A percentile compares a stretch with the other conserved stretches of the same genome.
Conservation (phyloP, 2,329 filamentous ascomycete genomes). For the Xylaria arbuscula region DNA sequence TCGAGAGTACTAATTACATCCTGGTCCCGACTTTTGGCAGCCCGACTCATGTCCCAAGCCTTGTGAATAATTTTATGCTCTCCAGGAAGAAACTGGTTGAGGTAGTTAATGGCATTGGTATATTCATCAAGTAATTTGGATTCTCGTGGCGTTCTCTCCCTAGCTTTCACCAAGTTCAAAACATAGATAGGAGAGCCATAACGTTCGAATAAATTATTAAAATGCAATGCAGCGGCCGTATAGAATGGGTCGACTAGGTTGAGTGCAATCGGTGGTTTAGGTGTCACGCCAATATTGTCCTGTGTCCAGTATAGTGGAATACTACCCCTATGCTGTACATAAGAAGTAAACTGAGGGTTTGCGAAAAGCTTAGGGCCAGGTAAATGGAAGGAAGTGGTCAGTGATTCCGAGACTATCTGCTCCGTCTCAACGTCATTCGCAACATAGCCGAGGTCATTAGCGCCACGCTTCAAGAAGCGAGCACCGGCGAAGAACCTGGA, state of each 20-base stretch:
- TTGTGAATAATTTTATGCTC: slow-evolving; percentile 91
- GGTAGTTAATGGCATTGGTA: slow-evolving; percentile 85
- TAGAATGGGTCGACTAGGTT: slow-evolving; percentile 98
- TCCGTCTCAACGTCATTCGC: slow-evolving; percentile 99
- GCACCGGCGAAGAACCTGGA: slow-evolving; percentile 95
- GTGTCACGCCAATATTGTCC: slow-evolving; percentile 92
- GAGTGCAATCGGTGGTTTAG: slow-evolving; percentile 94
- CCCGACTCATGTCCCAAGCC: slow-evolving; percentile 97
- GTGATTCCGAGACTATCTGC: slow-evolving; percentile 94
- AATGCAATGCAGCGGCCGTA: slow-evolving; percentile 90
- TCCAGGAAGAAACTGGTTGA: slow-evolving; percentile 90
- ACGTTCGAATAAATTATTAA: slow-evolving; percentile 91
- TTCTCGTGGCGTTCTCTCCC: slow-evolving; percentile 89
- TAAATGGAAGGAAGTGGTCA: slow-evolving; percentile 95
- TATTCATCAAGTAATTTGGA: slow-evolving; percentile 91
- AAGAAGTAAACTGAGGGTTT: slow-evolving; percentile 93
- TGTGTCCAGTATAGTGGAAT: slow-evolving; percentile 98
- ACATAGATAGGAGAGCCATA: slow-evolving; percentile 94
- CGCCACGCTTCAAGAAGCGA: slow-evolving; percentile 91
- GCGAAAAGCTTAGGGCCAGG: slow-evolving; percentile 87
- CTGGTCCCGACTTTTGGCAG: slow-evolving; percentile 89
- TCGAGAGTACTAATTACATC: slow-evolving; percentile 96
- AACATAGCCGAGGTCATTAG: slow-evolving; percentile 94
- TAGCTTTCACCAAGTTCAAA: slow-evolving; percentile 88
- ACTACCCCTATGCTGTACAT: slow-evolving; percentile 95